Base-by-base conservation (phyloP, 2,329 filamentous ascomycete species). In the Aspergillus brunneoviolaceus region DNA sequence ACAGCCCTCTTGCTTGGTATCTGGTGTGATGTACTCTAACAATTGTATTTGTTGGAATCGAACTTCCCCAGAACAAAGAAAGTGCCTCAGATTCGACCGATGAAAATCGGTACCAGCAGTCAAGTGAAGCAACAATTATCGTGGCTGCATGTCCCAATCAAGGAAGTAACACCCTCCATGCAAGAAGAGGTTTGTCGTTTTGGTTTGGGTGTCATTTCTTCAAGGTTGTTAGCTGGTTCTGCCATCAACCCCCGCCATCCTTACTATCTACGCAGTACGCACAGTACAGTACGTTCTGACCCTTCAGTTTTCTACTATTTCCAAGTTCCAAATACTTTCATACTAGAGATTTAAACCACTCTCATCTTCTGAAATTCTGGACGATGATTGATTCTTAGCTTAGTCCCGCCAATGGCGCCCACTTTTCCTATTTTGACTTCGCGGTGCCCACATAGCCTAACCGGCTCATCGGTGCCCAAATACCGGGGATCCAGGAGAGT, bases 391-490 rank as follows among this genome's bases (percentile, higher is more conserved):
- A 35, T 11, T 14, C 14, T 35, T 14, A 35, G 14, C 33, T 16
- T 35, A 10, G 27, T 27, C 27, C 27, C 27, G 27, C 27, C 27
- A 27, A 27, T 27, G 5, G 7, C 27, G 27, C 27, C 39, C 16
- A n/a, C 4, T 9, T 2, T 42, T n/a, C 39, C 16, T 19, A 16
- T 42, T 42, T 42, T 14, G 6, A 16, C 16, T 42, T 16, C 39
- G 14, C 14, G 39, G 39, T 42, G 39, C 39, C 39, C 39, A 42
- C 39, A 53, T 55, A 55, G 53, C 53, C 53, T 48, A 55, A 55
- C 53, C 53, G 42, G 53, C 53, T 25, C 53, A 35, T 55, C 53
- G 53, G 53, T 55, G 53, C 53, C 53, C 53, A 55, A 55, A 33
- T 49, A 35, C 53, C 53, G 53, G 52, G 27, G 53, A 55, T 55